These are phyloP conservation scores for Serendipita indica DNA, from an alignment of 768 basidiomycete species.

Conservation along the genomic window DNA sequence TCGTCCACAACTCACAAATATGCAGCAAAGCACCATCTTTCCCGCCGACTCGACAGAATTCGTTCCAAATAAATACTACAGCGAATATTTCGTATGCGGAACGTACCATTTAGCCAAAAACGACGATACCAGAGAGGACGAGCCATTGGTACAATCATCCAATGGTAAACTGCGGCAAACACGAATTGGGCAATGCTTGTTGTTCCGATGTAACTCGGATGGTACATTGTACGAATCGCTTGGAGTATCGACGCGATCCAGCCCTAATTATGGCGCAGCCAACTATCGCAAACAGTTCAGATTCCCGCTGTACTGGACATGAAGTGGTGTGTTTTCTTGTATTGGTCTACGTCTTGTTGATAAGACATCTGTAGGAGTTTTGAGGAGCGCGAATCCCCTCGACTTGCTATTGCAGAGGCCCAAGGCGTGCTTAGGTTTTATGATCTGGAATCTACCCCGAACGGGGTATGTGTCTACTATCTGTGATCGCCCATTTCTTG, in stretches of 20 bases:
- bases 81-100: conserved; percentile 67
- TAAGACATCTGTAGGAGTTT: conserved; percentile 41
- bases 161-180: not conserved
- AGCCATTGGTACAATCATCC: conserved; percentile 28
- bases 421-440: conserved; percentile 37
- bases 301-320: conserved; percentile 79
- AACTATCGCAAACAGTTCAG: conserved; percentile 48
- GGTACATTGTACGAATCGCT: not conserved
- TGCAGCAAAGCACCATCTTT: no score
- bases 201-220: not conserved
- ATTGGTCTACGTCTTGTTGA: not conserved
- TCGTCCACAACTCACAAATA: no score
- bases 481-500: not conserved
- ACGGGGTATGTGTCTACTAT: not conserved
- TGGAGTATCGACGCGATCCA: not conserved
- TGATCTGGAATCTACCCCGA: not conserved
- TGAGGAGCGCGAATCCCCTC: conserved; percentile 20
- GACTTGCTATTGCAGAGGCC: conserved; percentile 69
- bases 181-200: not conserved
- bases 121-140: conserved; percentile 29
- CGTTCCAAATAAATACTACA: conserved; percentile 49
- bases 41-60: conserved; percentile 90
- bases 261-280: conserved; percentile 16
- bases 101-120: conserved; percentile 48
- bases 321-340: conserved; percentile 56